Base-by-base conservation (phyloP, 2,329 filamentous ascomycete genomes). In the Verticillium alfalfae region DNA sequence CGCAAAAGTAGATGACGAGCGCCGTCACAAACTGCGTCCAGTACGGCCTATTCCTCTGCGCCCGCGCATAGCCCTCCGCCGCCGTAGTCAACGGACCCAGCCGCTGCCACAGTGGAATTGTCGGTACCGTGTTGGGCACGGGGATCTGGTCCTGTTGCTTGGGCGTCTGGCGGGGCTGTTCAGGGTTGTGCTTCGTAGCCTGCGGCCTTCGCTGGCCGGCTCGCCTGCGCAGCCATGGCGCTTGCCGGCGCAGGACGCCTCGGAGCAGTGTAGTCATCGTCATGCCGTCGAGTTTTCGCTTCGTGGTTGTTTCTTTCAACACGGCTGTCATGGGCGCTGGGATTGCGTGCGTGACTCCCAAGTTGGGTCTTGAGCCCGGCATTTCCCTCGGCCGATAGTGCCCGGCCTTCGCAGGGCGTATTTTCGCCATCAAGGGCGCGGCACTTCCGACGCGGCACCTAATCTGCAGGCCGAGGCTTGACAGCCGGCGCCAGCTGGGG, bases 11-110 rank as follows among this genome's bases (percentile, higher is more conserved):
- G 63, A 96, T 92, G 45, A 91, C 81, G 56, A 97, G 75, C 52
- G 90, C 87, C 67, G 86, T 92, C 66, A 83, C 81, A 64, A 96
- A 73, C 78, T 97, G 93, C 10, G 92, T 96, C n/a, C 83, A 77
- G 70, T 92, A 91, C 0, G 94, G 93, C 58, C 88, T 80, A 58
- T 84, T 82, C 59, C 85, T 79, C 76, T 97, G 92, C 56, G 87
- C 84, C 26, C 88, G 83, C 16, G 84, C 87, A 71, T 95, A 97
- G 0, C 81, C 81, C 65, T 81, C 74, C 22, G 80, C 81, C 0
- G 77, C 75, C 38, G 76, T 76, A 2, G 84, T 86, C 60, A 88
- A 62, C 2, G 84, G 85, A 0, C 85, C 85, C 2, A 88, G 76
- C 0, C 84, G 78, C 68, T 83, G 80, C 84, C 84, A 87, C 49